Evolutionary conservation across 208 protist genomes (phyloP).

Genomic region (Acanthamoeba culbertsoni): DNA sequence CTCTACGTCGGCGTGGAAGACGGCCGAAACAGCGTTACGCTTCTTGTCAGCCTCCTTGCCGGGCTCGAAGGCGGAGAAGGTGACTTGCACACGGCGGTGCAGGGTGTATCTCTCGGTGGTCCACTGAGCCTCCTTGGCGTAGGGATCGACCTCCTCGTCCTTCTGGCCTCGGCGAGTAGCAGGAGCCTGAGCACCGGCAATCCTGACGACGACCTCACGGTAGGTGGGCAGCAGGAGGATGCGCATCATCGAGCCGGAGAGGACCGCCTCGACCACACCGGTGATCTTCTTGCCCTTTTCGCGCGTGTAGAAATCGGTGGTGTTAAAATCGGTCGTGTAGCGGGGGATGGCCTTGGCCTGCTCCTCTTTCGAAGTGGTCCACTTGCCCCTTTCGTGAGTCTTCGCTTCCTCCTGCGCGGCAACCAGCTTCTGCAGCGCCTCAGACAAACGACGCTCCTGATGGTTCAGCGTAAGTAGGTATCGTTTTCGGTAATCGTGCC

Average conservation of each 20-base stretch:
- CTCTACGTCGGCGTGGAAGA: constrained; percentile 45
- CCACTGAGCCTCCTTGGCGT: constrained; percentile 57
- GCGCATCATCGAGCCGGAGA: constrained; percentile 50
- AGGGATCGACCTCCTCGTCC: constrained; percentile 27
- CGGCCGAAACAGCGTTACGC: neutral
- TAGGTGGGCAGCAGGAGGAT: constrained; percentile 24
- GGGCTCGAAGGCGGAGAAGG: constrained; percentile 50
- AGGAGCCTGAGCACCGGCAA: constrained; percentile 47
- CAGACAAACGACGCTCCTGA: neutral
- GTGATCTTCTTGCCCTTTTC: constrained; percentile 42
- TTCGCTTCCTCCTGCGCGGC: neutral
- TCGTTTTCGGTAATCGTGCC: neutral
- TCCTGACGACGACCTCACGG: constrained; percentile 24
- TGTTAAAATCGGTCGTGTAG: neutral
- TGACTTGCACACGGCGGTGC: constrained; percentile 1
- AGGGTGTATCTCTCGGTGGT: constrained; percentile 53
- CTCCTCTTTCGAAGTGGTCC: constrained; percentile 40
- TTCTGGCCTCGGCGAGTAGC: constrained; percentile 29
- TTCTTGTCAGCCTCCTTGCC: constrained; percentile 51
- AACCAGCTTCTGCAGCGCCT: constrained; percentile 23
- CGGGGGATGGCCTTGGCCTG: constrained; percentile 27
- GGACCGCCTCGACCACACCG: constrained; percentile 41
- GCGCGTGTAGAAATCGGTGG: constrained; percentile 52
- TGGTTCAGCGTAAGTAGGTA: neutral
- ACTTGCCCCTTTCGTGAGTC: constrained; percentile 20